Base-by-base conservation (phyloP, 441 rosid species). In the Pelargonium fulgidum region DNA sequence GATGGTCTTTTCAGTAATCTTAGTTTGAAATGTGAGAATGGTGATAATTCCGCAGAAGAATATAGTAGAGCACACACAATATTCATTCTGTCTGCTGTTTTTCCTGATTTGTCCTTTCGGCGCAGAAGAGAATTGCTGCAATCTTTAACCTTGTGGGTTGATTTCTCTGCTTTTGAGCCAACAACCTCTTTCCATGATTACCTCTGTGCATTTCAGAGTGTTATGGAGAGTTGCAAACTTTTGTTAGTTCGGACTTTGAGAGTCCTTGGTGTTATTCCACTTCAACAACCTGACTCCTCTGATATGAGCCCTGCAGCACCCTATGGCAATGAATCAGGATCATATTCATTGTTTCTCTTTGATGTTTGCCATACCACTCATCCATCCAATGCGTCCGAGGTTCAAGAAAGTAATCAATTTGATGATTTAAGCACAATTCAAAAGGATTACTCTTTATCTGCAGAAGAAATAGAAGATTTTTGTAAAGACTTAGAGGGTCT, bases 171-270 rank as follows among this genome's bases (percentile, higher is more conserved):
- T 47, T 85, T 81, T 81, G 91, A 85, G 81, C 84, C 85, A 65
- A 87, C 89, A 33, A 76, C 87, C 65, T 78, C 82, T 68, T 86
- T 85, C 76, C 87, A 86, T 73, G 92, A 91, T 67, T 91, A 89
- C 77, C 84, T 91, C 58, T 80, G 81, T 79, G 89, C 97, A 72
- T 91, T 85, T 75, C 87, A 82, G 67, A 73, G 79, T 59, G 72
- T 86, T 72, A 65, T 87, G 76, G 89, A 82, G 45, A 83, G 82
- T 74, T 91, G 94, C 81, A 89, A 85, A 78, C 64, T 36, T 70
- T 72, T 87, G 75, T 69, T 91, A 70, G 70, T 80, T 70, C 84
- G 80, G 70, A 77, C 71, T 67, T 75, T 87, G 72, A 75, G 67
- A 75, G 70, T 70, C 62, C 75, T 69, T 73, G 85, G 86, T 41